Evolutionary conservation across 768 basidiomycete species (phyloP), one percentile per base, ranked within the genome.

Genomic region (Lactarius tabidus): DNA sequence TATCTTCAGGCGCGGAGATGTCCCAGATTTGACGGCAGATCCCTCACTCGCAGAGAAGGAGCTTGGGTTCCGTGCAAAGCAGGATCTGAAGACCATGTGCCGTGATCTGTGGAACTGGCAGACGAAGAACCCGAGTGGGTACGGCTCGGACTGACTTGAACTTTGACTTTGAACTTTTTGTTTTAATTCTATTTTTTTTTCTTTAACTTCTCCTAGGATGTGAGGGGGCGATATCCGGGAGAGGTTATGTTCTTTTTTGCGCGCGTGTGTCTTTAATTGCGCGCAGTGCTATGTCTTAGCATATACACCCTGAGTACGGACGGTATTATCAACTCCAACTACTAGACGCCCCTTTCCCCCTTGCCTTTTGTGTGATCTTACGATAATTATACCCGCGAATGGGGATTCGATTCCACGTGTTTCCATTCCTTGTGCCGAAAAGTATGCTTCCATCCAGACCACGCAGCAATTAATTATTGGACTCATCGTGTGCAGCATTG

Each of bases 81-180:
- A 86, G 72, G 82, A 87, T 70, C 82, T 99, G 53, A 89, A 94
- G 67, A 87, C 88, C 62, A 98, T 98, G 93, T 98, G 97, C 77
- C 81, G 85, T 62, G 97, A 99, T 77, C 80, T 97, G 71, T 98
- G 97, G 97, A 95, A 95, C 78, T 99, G 95, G 93, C 96, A 98
- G 79, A 86, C 85, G n/a, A 91, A 86, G 75, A 92, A 97, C 71
- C 92, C 91, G 8, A 73, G 84, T 35, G 95, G 95, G 3, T 97
- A 91, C 68, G 81, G 61, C 39, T 41, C 38, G 56, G 68, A 67
- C 45, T 68, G 28, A 59, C 15, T 48, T 51, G 48, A 51, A 14
- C 26, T 51, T 51, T 26, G 48, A 15, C 7, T 51, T 26, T 51
- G 48, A 51, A 51, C 48, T 26, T 26, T 28, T 15, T 15, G 33